Conservation (phyloP, 192 early-diverging fungal genomes). For the Coemansia sp. region DNA sequence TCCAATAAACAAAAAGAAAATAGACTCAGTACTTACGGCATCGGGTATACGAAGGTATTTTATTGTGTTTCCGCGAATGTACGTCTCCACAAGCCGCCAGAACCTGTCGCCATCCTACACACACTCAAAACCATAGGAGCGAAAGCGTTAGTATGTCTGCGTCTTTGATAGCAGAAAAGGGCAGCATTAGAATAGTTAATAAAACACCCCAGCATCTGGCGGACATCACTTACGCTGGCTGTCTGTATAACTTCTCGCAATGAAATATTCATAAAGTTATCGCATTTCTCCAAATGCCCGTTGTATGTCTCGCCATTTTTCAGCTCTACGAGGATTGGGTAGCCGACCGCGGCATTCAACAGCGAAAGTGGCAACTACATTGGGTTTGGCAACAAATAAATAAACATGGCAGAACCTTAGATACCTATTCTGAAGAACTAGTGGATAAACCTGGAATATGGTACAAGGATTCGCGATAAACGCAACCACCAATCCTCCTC, state of each 20-base stretch:
- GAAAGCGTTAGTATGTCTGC: too few relatives aligned
- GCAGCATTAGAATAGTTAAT: too few relatives aligned
- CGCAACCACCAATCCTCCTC: too few relatives aligned
- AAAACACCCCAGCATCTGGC: not conserved
- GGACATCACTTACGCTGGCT: slow-evolving; percentile 62
- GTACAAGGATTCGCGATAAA: not conserved
- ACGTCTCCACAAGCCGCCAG: slow-evolving; percentile 88
- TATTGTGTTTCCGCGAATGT: slow-evolving; percentile 90
- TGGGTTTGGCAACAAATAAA: not conserved
- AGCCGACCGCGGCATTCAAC: slow-evolving; percentile 83
- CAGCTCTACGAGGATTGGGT: slow-evolving; percentile 92
- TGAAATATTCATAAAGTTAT: slow-evolving; percentile 98
- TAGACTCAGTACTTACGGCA: slow-evolving; percentile 54
- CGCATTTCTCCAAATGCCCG: slow-evolving; percentile 94
- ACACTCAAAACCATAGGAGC: too few relatives aligned
- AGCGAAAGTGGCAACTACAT: slow-evolving; percentile 87
- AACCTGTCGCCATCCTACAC: slow-evolving; percentile 88
- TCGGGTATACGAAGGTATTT: slow-evolving; percentile 87
- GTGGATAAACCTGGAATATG: too few relatives aligned
- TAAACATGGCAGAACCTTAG: too few relatives aligned
- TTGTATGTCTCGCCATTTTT: slow-evolving; percentile 99
- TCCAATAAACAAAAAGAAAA: not conserved
- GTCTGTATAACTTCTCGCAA: slow-evolving; percentile 95
- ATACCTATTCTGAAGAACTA: too few relatives aligned
- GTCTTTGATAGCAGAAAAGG: not conserved